These are phyloP conservation scores for Dictyostelium capitatum DNA, from an alignment of 78 protist species.

Conservation along the genomic window DNA sequence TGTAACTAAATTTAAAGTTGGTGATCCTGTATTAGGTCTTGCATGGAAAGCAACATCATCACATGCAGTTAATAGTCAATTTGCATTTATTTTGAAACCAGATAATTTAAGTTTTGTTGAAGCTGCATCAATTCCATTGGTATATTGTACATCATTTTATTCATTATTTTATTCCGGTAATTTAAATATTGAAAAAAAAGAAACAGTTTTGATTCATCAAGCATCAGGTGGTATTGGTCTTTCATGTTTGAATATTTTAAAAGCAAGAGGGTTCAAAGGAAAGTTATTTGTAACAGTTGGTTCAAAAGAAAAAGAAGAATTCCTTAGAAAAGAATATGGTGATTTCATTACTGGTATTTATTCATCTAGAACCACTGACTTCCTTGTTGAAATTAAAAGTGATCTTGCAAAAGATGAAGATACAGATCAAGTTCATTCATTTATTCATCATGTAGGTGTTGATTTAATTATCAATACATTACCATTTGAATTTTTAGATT, in stretches of 20 bases:
- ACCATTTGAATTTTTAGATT: constrained; percentile 29
- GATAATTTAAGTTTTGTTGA: constrained; percentile 23
- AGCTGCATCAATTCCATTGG: constrained; percentile 66
- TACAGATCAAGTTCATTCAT: constrained; percentile 13
- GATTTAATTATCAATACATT: constrained; percentile 79
- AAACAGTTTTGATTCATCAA: constrained; percentile 79
- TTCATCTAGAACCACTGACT: neutral
- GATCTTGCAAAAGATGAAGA: neutral
- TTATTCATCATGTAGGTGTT: constrained; percentile 31
- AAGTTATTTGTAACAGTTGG: constrained; percentile 41
- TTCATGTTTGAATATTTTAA: constrained; percentile 88
- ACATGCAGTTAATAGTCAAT: neutral
- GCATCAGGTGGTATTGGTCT: constrained; percentile 93
- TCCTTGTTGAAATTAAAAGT: constrained; percentile 3
- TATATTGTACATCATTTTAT: constrained; percentile 61
- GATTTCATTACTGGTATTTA: constrained; percentile 62
- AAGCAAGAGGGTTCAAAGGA: constrained; percentile 77
- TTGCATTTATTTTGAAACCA: constrained; percentile 19
- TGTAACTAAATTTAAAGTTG: constrained; percentile 21
- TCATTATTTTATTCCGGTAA: constrained; percentile 16
- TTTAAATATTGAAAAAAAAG: neutral
- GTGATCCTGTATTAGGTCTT: constrained; percentile 24
- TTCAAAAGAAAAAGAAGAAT: constrained; percentile 43
- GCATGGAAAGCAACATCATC: neutral
- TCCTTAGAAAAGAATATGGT: constrained; percentile 18